Base-by-base conservation (phyloP, 2,329 filamentous ascomycete species). In the Stemphylium lycopersici region DNA sequence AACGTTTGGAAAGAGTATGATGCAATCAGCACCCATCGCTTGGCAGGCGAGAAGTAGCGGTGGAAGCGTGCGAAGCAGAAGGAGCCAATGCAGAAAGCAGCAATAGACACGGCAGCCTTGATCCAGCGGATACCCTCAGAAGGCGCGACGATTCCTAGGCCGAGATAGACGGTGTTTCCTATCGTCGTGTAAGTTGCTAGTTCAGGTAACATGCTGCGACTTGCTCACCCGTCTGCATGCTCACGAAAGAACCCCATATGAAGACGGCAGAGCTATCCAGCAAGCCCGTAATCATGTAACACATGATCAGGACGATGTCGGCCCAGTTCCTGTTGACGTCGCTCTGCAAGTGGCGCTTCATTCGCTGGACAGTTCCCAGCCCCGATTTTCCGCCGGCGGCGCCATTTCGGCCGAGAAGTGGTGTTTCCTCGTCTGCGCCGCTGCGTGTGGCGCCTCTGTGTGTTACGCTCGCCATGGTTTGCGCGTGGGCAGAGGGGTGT, bases 221-320 rank as follows among this genome's bases (percentile, higher is more conserved):
- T 60, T 41, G 74, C 78, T 59, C 67, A 84, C 89, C 89, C 29
- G 90, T 93, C 70, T 93, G 90, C 90, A 93, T 93, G 65, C 87
- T 90, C 36, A 91, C 89, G 65, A 93, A 93, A 2, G 87, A 87
- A 11, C 89, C 88, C 87, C 89, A 93, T 37, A 89, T 88, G 52
- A 87, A 88, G 41, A 90, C 88, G 2, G 89, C 86, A 2, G 88
- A 86, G 74, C 88, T 90, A 75, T 93, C 90, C 6, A 91, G 81
- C 10, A 93, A 78, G 3, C 90, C 90, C 0, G 90, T 93, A 69
- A 92, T 88, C 59, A 90, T 77, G 71, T 92, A 93, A 75, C 88
- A 91, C 24, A 85, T 77, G 3, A 93, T 78, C 34, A 93, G 80
- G 16, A 91, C 78, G 1, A 90, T 59, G 67, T 93, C 90, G 12